These are phyloP conservation scores for Apiospora pterosperma DNA, from an alignment of 2,329 filamentous ascomycete species.

Conservation along the genomic window DNA sequence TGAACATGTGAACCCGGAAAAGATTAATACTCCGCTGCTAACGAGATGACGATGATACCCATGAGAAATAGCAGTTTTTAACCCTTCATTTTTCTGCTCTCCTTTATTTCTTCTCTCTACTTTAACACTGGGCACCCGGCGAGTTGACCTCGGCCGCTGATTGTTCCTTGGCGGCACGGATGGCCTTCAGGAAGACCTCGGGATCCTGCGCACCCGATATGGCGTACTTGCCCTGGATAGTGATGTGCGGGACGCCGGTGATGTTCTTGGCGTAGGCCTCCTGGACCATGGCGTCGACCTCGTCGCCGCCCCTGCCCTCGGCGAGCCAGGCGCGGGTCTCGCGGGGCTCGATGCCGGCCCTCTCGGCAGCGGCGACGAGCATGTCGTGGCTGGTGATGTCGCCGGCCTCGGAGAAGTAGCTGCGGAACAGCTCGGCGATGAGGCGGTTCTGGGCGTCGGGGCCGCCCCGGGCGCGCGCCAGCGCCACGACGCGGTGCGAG, in stretches of 20 bases:
- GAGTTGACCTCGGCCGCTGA: conserved; percentile 5
- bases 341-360: conserved; percentile 44
- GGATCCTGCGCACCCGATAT: conserved; percentile 65
- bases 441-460: conserved; percentile 50
- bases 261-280: conserved; percentile 44
- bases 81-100: not conserved
- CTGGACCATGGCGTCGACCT: conserved; percentile 47
- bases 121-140: not conserved
- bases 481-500: conserved; percentile 72
- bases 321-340: conserved; percentile 39
- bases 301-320: conserved; percentile 33
- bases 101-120: not conserved
- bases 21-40: not conserved
- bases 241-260: conserved; percentile 65
- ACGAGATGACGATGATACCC: not conserved
- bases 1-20: conserved; percentile 41
- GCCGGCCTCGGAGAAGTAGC: conserved; percentile 56
- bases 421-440: conserved; percentile 55
- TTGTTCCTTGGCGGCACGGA: conserved; percentile 44
- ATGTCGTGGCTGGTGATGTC: conserved; percentile 53
- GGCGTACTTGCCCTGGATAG: conserved; percentile 58
- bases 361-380: conserved; percentile 43
- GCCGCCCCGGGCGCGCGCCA: conserved; percentile 53
- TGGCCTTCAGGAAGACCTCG: conserved; percentile 57
- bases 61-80: not conserved